Base-by-base conservation (phyloP, 306 rosid genomes). In the Herpetospermum pedunculosum region DNA sequence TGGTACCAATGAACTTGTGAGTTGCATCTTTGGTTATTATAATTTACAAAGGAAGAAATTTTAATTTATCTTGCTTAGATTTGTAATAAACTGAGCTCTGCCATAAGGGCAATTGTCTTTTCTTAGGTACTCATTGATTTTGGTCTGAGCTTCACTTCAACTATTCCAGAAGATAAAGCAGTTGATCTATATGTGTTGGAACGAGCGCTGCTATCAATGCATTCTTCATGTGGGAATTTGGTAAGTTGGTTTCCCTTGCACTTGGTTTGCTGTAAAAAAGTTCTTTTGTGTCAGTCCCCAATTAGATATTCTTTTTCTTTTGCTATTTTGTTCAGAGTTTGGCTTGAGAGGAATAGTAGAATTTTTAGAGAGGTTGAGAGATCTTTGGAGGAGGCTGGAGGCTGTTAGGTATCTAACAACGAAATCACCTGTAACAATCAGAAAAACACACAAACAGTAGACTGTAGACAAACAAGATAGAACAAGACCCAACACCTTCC, bases 111-210 rank as follows among this genome's bases (percentile, higher is more conserved):
- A 2, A 44, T 23, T 80, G 35, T 83, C 19, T 83, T 75, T 80
- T 59, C 57, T 4, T 63, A 92, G 96, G 96, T 90, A 32, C 86
- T 90, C 41, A 90, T 88, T 83, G 96, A 92, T 83, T 92, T 92
- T 49, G 98, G 96, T 44, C 76, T 92, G 86, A 92, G 96, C 85
- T 92, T 83, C 76, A 92, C 93, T 72, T 92, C 97, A 74, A 87
- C 96, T 50, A 86, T 90, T 63, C 91, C 93, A 0, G 96, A 93
- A 81, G 98, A 93, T 73, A 93, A 93, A 83, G 97, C 96, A 57
- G 97, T 93, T 23, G 92, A 92, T 86, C 83, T 91, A 76, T 93
- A 91, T 83, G 98, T 93, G 26, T 70, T 93, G 63, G 98, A 93
- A 78, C 85, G 97, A 84, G 94, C 98, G 62, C 76, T 93, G 83